Percentiles rank a stretch among this genome's conserved stretches.
Evolutionary conservation across 768 basidiomycete species (phyloP).

Genomic region (Cystobasidium onofrii): DNA sequence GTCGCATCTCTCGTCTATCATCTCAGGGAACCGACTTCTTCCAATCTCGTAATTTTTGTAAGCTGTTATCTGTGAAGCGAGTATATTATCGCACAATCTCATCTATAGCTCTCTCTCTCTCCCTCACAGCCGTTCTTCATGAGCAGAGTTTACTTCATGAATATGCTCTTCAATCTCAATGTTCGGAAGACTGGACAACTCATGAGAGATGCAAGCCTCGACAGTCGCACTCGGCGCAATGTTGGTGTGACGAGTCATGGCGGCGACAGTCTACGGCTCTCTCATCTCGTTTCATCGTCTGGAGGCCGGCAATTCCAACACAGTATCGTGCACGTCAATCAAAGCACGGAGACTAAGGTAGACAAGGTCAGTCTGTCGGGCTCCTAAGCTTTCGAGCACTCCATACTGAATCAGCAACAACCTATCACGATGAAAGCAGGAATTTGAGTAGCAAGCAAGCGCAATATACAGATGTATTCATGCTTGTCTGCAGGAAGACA

Average conservation of each 20-base stretch:
- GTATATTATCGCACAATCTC: no score
- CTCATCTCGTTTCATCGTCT: background rate
- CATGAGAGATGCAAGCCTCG: background rate
- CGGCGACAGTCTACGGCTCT: background rate
- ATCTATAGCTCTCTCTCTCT: no score
- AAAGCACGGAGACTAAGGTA: background rate
- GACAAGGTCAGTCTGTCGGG: background rate
- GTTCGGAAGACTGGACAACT: background rate
- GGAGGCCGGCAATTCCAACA: background rate
- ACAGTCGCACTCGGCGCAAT: background rate
- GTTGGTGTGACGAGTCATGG: background rate
- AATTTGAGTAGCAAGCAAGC: no score
- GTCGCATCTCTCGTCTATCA: background rate
- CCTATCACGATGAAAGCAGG: no score
- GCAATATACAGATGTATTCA: no score
- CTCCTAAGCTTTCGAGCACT: no score
- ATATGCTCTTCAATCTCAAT: background rate
- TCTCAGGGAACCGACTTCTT: background rate
- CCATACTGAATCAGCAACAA: no score
- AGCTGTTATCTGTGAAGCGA: no score
- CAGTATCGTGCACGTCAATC: background rate
- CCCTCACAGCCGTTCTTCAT: background rate
- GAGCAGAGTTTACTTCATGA: background rate
- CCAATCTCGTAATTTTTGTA: no score
- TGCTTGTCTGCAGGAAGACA: no score